Conservation (phyloP, 2,329 filamentous ascomycete species). For the Fusarium sublunatum region DNA sequence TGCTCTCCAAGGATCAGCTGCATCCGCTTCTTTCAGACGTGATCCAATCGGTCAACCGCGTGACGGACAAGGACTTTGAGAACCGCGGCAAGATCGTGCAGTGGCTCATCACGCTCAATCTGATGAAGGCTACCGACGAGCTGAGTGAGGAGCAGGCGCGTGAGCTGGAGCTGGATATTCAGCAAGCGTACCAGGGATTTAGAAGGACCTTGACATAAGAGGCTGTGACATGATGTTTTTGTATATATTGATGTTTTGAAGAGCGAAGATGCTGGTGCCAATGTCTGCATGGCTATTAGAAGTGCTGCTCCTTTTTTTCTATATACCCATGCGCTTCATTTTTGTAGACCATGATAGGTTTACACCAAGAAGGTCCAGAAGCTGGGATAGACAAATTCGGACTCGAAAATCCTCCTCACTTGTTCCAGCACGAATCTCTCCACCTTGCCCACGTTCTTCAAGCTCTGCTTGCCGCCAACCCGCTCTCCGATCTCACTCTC, state of each 20-base stretch:
- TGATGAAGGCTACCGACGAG: conserved; percentile 96
- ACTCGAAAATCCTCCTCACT: conserved; percentile 95
- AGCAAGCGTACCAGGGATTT: conserved; percentile 93
- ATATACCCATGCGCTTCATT: conserved; percentile 40
- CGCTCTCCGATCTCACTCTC: conserved; percentile 97
- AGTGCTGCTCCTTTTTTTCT: conserved; percentile 19
- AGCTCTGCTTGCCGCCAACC: conserved; percentile 89
- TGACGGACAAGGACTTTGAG: conserved; percentile 95
- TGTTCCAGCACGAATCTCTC: conserved; percentile 97
- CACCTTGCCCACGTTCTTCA: conserved; percentile 99
- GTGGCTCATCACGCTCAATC: conserved; percentile 96
- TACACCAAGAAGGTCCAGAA: conserved; percentile 97
- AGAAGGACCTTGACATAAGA: conserved; percentile 76
- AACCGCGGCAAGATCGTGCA: conserved; percentile 97
- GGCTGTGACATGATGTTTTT: conserved; percentile 5
- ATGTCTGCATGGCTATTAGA: conserved; percentile 11
- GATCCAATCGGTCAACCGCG: conserved; percentile 96
- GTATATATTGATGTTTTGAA: conserved; percentile 12
- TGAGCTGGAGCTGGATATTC: conserved; percentile 92
- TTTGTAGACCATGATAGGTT: conserved; percentile 17
- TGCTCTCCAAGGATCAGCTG: conserved; percentile 95
- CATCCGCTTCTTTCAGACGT: conserved; percentile 95
- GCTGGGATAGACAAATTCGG: conserved; percentile 97
- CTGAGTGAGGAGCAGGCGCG: conserved; percentile 86
- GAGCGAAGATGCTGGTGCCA: conserved; percentile 24